phyloP scores from a whole-genome alignment of 768 basidiomycete genomes.

The Harrya chromipes region DNA sequence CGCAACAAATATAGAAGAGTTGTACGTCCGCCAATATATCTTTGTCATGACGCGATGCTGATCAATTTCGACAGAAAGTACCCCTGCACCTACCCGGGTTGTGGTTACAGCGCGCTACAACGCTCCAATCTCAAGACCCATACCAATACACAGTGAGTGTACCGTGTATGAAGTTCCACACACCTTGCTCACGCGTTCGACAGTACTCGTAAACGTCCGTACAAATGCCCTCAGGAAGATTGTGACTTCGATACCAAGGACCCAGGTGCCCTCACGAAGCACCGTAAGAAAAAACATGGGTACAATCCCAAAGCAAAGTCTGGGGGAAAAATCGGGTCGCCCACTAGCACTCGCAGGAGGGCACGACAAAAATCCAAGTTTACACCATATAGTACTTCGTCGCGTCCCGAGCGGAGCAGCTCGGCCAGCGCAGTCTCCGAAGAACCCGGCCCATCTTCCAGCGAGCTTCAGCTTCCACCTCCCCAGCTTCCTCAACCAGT shows the following conservation, averaged over 20 bases:
- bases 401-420: no score
- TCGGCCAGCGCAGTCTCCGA: no score
- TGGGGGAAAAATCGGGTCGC: no score
- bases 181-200: background rate
- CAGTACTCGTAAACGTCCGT: constrained; percentile 11
- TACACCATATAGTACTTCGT: no score
- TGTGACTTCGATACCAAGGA: constrained; percentile 16
- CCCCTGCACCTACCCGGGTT: constrained; percentile 19
- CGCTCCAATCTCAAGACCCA: constrained; percentile 27
- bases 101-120: constrained; percentile 25
- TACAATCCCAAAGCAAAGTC: constrained; percentile 12
- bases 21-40: constrained; percentile 16
- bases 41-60: background rate
- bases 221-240: constrained; percentile 14
- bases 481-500: no score
- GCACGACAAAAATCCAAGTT: no score
- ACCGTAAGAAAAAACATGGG: constrained; percentile 17
- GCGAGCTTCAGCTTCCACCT: no score
- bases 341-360: background rate
- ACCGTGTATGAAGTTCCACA: background rate
- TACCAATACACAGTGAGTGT: constrained; percentile 30
- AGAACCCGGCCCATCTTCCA: no score
- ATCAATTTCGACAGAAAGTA: constrained; percentile 22
- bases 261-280: constrained; percentile 23
- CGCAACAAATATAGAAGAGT: constrained; percentile 14